Evolutionary conservation across 225 moss, liverwort and hornwort species (phyloP).

Genomic region (Marchantia paleacea): DNA sequence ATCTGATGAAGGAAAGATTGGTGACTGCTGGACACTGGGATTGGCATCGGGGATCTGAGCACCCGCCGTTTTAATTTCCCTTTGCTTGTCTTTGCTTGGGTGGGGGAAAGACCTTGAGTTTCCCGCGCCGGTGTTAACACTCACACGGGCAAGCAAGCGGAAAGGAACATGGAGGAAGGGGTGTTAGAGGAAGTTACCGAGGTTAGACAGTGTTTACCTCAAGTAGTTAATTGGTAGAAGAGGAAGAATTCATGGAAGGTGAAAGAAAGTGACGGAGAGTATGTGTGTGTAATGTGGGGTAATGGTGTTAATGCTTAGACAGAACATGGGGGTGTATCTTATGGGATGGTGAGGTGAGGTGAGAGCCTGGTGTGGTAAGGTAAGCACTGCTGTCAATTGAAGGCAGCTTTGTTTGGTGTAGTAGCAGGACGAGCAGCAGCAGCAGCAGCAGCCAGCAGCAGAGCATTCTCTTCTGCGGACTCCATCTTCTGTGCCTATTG

Average conservation of each 20-base stretch:
- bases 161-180: no score
- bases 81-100: not conserved
- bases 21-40: not conserved
- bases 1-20: not conserved
- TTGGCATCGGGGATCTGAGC: not conserved
- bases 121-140: not conserved
- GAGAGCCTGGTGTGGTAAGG: no score
- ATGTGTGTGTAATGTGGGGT: not conserved
- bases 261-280: constrained; percentile 8
- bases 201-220: not conserved
- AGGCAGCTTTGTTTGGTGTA: constrained; percentile 11
- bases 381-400: constrained; percentile 6
- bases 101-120: not conserved
- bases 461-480: constrained; percentile 4
- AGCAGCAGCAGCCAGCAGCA: not conserved
- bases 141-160: not conserved
- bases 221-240: not conserved
- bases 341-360: not conserved
- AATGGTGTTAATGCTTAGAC: no score
- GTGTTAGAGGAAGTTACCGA: not conserved
- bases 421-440: not conserved
- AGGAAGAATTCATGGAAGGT: not conserved
- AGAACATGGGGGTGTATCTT: not conserved
- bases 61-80: not conserved
- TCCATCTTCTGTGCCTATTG: not conserved